phyloP scores from a whole-genome alignment of 257 asterid species.

The Solanum chiquidenum region DNA sequence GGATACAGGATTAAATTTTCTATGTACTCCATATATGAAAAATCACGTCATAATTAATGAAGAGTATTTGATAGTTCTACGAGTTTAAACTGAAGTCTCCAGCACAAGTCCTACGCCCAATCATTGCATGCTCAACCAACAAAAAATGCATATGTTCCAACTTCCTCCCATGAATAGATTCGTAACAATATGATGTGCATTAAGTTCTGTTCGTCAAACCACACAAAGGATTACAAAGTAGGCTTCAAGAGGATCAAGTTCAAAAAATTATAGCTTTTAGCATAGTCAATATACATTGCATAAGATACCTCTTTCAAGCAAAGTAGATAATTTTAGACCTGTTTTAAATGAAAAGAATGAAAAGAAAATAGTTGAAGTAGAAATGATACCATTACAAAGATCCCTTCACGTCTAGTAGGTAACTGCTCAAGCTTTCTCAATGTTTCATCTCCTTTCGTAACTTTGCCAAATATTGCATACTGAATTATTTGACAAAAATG shows the following conservation, averaged over 20 bases:
- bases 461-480: conserved; percentile 95
- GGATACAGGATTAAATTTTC: background rate
- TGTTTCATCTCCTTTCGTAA: conserved; percentile 89
- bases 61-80: background rate
- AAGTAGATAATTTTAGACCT: background rate
- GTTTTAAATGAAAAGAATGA: background rate
- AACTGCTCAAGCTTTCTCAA: conserved; percentile 84
- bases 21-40: background rate
- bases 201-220: background rate
- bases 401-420: conserved; percentile 77
- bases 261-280: background rate
- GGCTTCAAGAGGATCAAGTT: background rate
- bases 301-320: background rate
- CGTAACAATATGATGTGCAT: background rate
- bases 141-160: background rate
- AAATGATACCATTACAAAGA: conserved; percentile 74
- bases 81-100: background rate
- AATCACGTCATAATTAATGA: background rate
- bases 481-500: conserved; percentile 22
- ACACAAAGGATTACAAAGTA: background rate
- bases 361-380: background rate
- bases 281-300: background rate
- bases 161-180: background rate
- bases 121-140: background rate
- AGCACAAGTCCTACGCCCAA: background rate